phyloP scores from a whole-genome alignment of 1,139 yeast genomes.

The Chernovozyma sophiae-reginae region DNA sequence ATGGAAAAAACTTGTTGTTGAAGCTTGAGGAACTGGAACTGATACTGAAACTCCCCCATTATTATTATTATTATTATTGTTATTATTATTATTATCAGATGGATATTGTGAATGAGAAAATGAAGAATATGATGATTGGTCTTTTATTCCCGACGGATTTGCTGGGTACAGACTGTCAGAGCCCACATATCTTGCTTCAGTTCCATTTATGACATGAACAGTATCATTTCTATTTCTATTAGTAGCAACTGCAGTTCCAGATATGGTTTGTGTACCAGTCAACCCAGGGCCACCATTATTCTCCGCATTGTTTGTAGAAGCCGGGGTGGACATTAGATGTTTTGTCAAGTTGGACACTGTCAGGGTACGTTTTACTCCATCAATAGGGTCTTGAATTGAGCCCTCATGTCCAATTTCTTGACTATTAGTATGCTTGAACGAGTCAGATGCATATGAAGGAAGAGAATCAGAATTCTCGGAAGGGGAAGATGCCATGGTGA shows the following conservation, averaged over 20 bases:
- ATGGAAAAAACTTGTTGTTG: background rate
- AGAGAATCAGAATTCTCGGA: background rate
- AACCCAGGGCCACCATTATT: no score
- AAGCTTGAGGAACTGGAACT: background rate
- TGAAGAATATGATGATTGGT: background rate
- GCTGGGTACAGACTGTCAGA: no score
- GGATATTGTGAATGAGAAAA: background rate
- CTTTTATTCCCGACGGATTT: no score
- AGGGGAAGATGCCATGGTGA: conserved; percentile 1
- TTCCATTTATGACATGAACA: background rate
- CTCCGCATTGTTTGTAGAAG: no score
- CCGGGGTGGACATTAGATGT: no score
- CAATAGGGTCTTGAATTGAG: background rate
- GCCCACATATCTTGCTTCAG: background rate
- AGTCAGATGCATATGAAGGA: background rate
- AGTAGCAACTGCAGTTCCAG: background rate
- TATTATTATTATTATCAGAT: no score
- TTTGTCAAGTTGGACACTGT: background rate
- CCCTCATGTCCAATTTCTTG: background rate
- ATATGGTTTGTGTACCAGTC: no score
- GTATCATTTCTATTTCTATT: background rate
- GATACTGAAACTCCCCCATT: background rate
- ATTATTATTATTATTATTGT: background rate
- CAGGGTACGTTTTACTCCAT: background rate
- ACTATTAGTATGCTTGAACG: background rate